Evolutionary conservation across 2,329 filamentous ascomycete genomes (phyloP), one percentile per base, ranked within the genome.

Genomic region (Neonectria sp.): DNA sequence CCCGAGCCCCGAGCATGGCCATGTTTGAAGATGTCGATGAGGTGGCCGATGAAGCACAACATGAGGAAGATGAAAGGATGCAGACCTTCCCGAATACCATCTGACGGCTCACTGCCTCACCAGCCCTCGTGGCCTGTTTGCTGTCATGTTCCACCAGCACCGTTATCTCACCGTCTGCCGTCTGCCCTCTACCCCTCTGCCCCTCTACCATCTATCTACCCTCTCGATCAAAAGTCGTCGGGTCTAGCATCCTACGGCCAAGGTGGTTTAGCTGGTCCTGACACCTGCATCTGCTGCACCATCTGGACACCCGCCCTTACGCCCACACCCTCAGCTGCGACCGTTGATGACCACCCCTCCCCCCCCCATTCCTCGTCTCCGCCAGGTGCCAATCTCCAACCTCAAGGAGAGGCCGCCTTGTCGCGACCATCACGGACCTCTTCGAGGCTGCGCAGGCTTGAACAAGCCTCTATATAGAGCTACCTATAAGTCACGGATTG

Each of bases 51-150:
- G 27, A 62, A 24, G 40, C 59, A 52, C 46, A 49, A 55, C 24
- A 43, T 51, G 56, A 60, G 62, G 56, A 66, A 66, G 46, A 66
- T 66, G 55, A 60, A 66, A 62, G 63, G 63, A 56, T 61, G 40
- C 29, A 25, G 17, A 37, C 27, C 57, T 53, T 46, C 57, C 46
- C 46, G 33, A 46, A 57, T 21, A 27, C 25, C 57, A 24, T 53
- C 48, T 33, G 48, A 33, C 56, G 46, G 9, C 49, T 53, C n/a
- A 60, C 49, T 61, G 40, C 60, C 52, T 56, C 52, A 15, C 45
- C 51, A 33, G 24, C 17, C 29, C 24, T 57, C 45, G 52, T 27
- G 53, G 46, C 60, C 53, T 37, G n/a, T 35, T 57, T 33, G 33
- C 21, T 24, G 46, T 49, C 31, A 29, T 52, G 49, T 35, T 9